Base-by-base conservation (phyloP, 2,329 filamentous ascomycete species). In the Stachybotrys elegans region DNA sequence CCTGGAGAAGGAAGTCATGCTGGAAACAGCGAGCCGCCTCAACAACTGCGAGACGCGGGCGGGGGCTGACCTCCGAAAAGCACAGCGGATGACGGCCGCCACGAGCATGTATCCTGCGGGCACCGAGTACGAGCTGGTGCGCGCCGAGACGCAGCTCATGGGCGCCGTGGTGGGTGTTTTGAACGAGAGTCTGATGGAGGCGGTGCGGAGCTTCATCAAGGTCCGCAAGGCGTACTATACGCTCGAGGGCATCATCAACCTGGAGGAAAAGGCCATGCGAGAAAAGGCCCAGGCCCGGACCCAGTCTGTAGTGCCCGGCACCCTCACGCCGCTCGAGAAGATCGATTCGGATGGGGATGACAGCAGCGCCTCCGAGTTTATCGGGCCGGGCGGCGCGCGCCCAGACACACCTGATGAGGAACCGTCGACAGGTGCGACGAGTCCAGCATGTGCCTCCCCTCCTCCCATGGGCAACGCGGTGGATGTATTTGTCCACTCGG, bases 151-250 rank as follows among this genome's bases (percentile, higher is more conserved):
- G 2, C 88, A 95, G 64, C 74, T 96, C 50, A 95, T 96, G 85
- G 79, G 81, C 45, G 91, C 91, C 1, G 84, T 98, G 2, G 83
- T 96, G 1, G 88, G 83, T 1, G 88, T 97, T 14, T 70, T 97
- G 55, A 94, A 94, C 52, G 93, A 97, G 69, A 95, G 88, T 60
- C 68, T 97, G 55, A 92, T 91, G 0, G 93, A 97, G 62, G 89
- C 83, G 14, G 79, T 97, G 62, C 89, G 85, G 65, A 89, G 89
- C 6, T 97, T 97, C 58, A 94, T 95, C 60, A 95, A 93, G 65
- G 67, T 97, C 54, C 78, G 92, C 49, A 95, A 94, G 61, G 92
- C 92, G 0, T 97, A 87, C 57, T 70, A 89, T 31, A 85, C 89
- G 0, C 72, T 98, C 4, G 86, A 95, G 56, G 76, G 75, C 9